Conservation (phyloP, 805 yeast species). For the Metschnikowia kunwiensis region DNA sequence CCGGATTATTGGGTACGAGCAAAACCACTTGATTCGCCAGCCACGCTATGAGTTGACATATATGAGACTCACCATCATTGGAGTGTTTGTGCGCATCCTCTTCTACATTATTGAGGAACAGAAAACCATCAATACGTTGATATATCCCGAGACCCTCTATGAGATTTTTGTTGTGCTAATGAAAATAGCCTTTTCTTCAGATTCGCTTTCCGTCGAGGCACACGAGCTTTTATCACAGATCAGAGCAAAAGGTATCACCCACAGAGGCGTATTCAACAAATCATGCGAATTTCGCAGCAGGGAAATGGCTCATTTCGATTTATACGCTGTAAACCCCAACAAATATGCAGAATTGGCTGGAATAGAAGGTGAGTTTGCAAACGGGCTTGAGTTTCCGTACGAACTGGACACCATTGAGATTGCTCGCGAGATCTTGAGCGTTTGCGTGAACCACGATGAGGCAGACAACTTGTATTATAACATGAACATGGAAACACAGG, state of each 20-base stretch:
- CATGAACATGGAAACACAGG: slow-evolving; percentile 45
- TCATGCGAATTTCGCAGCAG: slow-evolving; percentile 43
- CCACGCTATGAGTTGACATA: slow-evolving; percentile 43
- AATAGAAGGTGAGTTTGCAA: slow-evolving; percentile 43
- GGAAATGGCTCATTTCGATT: slow-evolving; percentile 32
- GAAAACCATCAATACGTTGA: slow-evolving; percentile 29
- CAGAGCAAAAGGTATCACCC: slow-evolving; percentile 28
- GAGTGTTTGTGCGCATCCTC: slow-evolving; percentile 38
- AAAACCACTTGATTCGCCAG: slow-evolving; percentile 40
- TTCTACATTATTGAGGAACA: slow-evolving; percentile 36
- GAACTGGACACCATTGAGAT: slow-evolving; percentile 62
- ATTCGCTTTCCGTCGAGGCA: slow-evolving; percentile 39
- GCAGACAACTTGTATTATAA: slow-evolving; percentile 71
- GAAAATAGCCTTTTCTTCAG: slow-evolving; percentile 51
- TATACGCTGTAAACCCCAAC: slow-evolving; percentile 7
- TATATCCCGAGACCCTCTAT: slow-evolving; percentile 39
- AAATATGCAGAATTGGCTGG: slow-evolving; percentile 25
- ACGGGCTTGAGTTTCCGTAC: slow-evolving; percentile 62
- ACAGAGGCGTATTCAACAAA: slow-evolving; percentile 40
- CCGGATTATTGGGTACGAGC: slow-evolving; percentile 47
- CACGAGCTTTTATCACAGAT: slow-evolving; percentile 33
- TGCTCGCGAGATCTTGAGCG: slow-evolving; percentile 67
- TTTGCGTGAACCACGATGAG: slow-evolving; percentile 69
- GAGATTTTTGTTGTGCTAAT: slow-evolving; percentile 51
- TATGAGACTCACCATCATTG: slow-evolving; percentile 39